A percentile compares a stretch with the other conserved stretches of the same genome.
Conservation (phyloP, 2,329 filamentous ascomycete genomes). For the Trichoderma atrobrunneum region DNA sequence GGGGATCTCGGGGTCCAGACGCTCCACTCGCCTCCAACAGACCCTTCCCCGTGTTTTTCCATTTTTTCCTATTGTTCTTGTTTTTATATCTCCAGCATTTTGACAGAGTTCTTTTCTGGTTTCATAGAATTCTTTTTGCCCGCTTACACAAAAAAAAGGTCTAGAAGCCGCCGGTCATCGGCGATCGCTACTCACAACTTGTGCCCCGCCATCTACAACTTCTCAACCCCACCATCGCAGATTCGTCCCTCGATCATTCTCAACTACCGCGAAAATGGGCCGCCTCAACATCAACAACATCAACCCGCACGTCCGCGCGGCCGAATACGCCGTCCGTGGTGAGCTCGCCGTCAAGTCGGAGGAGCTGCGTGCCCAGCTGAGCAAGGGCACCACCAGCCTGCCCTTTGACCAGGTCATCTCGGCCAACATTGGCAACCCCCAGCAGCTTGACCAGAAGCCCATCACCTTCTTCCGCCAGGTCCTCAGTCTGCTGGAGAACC, state of each 20-base stretch:
- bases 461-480: constrained; percentile 99
- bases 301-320: constrained; percentile 81
- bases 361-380: constrained; percentile 75
- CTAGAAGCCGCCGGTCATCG: constrained; percentile 17
- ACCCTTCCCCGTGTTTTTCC: background rate
- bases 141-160: constrained; percentile 5
- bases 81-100: background rate
- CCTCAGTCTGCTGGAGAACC: constrained; percentile 88
- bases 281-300: constrained; percentile 79
- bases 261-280: constrained; percentile 31
- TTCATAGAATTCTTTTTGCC: background rate
- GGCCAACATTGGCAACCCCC: constrained; percentile 98
- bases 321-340: constrained; percentile 94
- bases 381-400: constrained; percentile 56
- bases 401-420: constrained; percentile 91
- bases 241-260: constrained; percentile 17
- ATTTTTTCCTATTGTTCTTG: background rate
- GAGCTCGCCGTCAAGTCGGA: constrained; percentile 94
- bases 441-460: constrained; percentile 98
- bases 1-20: background rate
- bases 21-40: background rate
- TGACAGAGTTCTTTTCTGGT: background rate
- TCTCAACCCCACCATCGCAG: constrained; percentile 35
- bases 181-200: constrained; percentile 8
- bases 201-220: constrained; percentile 23